A percentile compares a stretch with the other conserved stretches of the same genome.
phyloP scores from a whole-genome alignment of 208 protist genomes.

The Leishmania major region DNA sequence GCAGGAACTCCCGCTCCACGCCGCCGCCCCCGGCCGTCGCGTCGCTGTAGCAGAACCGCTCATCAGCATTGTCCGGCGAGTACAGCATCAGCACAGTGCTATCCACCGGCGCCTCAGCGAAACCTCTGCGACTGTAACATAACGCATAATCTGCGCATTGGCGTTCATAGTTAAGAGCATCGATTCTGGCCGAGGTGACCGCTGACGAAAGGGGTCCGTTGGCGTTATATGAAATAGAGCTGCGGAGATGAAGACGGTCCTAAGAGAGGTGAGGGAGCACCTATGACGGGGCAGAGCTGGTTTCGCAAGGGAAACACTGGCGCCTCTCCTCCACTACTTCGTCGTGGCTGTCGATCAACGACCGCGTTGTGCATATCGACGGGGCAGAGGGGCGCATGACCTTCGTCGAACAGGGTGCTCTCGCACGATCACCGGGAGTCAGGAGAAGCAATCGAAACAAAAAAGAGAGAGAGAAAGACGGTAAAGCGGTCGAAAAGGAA shows the following conservation, averaged over 20 bases:
- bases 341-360: background rate
- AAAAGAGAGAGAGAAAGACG: background rate
- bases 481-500: background rate
- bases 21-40: background rate
- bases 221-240: background rate
- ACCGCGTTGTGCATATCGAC: background rate
- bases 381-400: background rate
- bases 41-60: slow-evolving; percentile 28
- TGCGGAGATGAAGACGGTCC: background rate
- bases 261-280: background rate
- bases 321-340: background rate
- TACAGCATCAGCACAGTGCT: slow-evolving; percentile 43
- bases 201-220: background rate
- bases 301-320: background rate
- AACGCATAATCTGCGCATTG: background rate
- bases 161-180: background rate
- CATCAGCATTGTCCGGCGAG: background rate
- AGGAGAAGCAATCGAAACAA: background rate
- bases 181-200: background rate
- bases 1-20: slow-evolving; percentile 30
- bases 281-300: background rate
- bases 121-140: background rate
- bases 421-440: background rate
- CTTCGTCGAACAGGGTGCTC: background rate
- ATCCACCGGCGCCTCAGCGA: slow-evolving; percentile 20